Percentiles rank a stretch among this genome's conserved stretches.
phyloP scores from a whole-genome alignment of 2,329 filamentous ascomycete species.

The Albophoma yamanashiensis region DNA sequence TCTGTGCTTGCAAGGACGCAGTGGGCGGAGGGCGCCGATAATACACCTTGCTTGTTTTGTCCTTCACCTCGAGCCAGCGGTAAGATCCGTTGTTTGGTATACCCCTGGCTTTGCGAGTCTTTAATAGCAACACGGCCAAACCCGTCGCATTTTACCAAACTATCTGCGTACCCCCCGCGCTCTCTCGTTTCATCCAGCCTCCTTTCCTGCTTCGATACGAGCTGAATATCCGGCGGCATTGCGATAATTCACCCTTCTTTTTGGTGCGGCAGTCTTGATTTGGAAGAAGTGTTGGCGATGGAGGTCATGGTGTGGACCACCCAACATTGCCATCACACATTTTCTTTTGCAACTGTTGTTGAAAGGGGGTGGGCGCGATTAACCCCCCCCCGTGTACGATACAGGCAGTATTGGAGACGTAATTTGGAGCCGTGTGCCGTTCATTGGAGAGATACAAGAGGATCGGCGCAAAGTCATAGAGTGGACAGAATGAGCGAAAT shows the following conservation, averaged over 20 bases:
- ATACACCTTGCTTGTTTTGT: neutral
- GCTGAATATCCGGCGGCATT: neutral
- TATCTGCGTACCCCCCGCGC: neutral
- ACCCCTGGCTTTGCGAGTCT: constrained; percentile 7
- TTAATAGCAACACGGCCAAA: neutral
- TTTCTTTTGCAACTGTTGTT: neutral
- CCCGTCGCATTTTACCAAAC: neutral
- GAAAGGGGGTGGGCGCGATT: neutral
- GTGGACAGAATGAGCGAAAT: constrained; percentile 5
- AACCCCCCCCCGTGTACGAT: constrained; percentile 11
- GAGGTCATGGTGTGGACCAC: neutral
- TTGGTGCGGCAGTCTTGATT: neutral
- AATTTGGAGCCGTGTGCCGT: constrained; percentile 9
- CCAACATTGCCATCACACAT: neutral
- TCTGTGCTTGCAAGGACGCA: neutral
- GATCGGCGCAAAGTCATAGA: constrained; percentile 5
- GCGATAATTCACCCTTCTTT: neutral
- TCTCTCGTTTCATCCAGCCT: neutral
- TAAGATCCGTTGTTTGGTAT: constrained; percentile 12
- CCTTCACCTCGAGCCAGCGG: neutral
- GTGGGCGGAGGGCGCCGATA: neutral
- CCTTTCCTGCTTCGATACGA: neutral
- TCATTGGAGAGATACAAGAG: constrained; percentile 8
- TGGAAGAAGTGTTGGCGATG: neutral
- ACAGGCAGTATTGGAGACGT: constrained; percentile 7